Evolutionary conservation across 345 rosid genomes (phyloP).

Genomic region (Cardamine chenopodiifolia): DNA sequence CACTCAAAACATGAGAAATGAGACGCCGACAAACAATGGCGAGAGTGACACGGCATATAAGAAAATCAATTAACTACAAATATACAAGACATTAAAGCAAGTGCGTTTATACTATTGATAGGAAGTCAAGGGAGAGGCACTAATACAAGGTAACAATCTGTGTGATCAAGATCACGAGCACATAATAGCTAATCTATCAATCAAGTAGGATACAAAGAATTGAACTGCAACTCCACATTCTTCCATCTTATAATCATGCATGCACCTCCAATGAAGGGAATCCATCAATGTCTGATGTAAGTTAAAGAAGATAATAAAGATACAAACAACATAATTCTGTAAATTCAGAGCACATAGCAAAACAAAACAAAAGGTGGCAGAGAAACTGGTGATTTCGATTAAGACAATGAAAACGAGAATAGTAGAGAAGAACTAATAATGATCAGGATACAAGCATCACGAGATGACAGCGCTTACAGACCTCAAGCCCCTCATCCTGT

Average conservation of each 20-base stretch:
- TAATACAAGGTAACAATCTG: constrained; percentile 1
- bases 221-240: constrained; percentile 50
- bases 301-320: constrained; percentile 58
- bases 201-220: constrained; percentile 60
- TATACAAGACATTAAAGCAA: background rate
- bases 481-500: constrained; percentile 99
- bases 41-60: background rate
- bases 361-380: constrained; percentile 24
- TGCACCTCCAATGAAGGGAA: constrained; percentile 54
- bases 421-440: constrained; percentile 15
- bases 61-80: constrained; percentile 2
- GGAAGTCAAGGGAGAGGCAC: background rate
- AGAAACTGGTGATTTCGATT: background rate
- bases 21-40: background rate
- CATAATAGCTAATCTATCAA: constrained; percentile 28
- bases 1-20: background rate
- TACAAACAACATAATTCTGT: constrained; percentile 14
- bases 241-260: constrained; percentile 55
- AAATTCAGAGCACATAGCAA: constrained; percentile 24
- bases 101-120: background rate
- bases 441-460: constrained; percentile 86
- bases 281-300: constrained; percentile 56
- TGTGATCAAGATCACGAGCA: constrained; percentile 7
- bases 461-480: constrained; percentile 78
- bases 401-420: background rate